Evolutionary conservation across 768 basidiomycete species (phyloP), one percentile per base, ranked within the genome.

Genomic region (Phanerochaete carnosa): DNA sequence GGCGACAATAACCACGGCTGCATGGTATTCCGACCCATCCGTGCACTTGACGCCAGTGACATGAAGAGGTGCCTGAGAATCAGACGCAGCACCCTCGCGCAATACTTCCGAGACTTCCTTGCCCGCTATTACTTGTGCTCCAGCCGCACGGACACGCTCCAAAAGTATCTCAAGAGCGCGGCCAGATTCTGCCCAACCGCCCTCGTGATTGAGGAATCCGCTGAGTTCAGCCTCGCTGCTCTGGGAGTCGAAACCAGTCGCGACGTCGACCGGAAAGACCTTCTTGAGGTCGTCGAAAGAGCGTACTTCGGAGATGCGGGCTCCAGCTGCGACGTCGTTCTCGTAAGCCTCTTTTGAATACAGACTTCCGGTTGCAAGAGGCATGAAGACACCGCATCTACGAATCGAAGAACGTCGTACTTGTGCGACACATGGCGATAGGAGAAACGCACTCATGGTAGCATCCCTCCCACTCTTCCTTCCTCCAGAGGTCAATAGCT

Each of bases 131-230:
- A 96, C 73, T 25, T 74, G 78, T 0, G 86, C 93, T 0, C 87
- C 87, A 45, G 86, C 75, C 12, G 76, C 68, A n/a, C 70, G 68
- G 3, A 96, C 85, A 46, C 77, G 81, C 29, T 73, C 68, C 54
- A 88, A 80, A 60, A 91, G 73, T 11, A 80, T 69, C 2, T 72
- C 66, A 9, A 94, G 67, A 2, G 89, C 92, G 68, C 87, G 82
- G 0, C 80, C 77, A 1, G 95, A 92, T 67, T 88, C 79, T 2
- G 84, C 92, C 95, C 95, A 98, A 15, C 95, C 95, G 1, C 89
- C 84, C 37, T 90, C 86, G 8, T 75, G 76, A 67, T 94, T 96
- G 47, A 89, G 65, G 68, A 90, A 95, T 1, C 88, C 92, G 1
- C 9, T 43, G 22, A 55, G 54, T 22, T 28, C 35, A 19, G 32